These are phyloP conservation scores for Rosa rugosa DNA, from an alignment of 306 rosid genomes.

Conservation along the genomic window DNA sequence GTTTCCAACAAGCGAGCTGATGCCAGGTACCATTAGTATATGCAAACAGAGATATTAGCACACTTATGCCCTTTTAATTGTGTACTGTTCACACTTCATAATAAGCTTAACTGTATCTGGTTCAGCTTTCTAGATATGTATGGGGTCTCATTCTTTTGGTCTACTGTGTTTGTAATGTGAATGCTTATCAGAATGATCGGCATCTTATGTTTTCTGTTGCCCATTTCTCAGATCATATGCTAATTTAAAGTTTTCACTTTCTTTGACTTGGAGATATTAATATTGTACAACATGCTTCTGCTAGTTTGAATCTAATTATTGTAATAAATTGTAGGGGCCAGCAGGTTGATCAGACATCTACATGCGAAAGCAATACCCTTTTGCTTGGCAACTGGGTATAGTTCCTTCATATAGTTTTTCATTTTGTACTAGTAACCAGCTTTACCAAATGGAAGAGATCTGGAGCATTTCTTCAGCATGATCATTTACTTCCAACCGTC, in stretches of 20 bases:
- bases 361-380: constrained; percentile 79
- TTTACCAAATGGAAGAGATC: constrained; percentile 7
- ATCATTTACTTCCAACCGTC: neutral
- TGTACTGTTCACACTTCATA: neutral
- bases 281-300: neutral
- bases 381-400: constrained; percentile 81
- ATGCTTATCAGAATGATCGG: neutral
- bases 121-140: neutral
- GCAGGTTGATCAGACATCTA: constrained; percentile 69
- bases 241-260: neutral
- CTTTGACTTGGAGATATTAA: no score
- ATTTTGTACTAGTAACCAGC: neutral
- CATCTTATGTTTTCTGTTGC: neutral
- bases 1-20: constrained; percentile 76
- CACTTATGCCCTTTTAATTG: neutral
- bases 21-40: constrained; percentile 64
- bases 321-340: constrained; percentile 53
- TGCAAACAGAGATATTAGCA: neutral
- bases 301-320: neutral
- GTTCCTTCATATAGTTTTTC: constrained; percentile 13
- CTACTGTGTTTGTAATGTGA: neutral
- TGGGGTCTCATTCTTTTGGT: neutral
- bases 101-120: neutral
- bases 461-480: constrained; percentile 16
- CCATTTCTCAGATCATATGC: neutral